Conservation (phyloP, 257 asterid species). For the Salvia rosmarinus region DNA sequence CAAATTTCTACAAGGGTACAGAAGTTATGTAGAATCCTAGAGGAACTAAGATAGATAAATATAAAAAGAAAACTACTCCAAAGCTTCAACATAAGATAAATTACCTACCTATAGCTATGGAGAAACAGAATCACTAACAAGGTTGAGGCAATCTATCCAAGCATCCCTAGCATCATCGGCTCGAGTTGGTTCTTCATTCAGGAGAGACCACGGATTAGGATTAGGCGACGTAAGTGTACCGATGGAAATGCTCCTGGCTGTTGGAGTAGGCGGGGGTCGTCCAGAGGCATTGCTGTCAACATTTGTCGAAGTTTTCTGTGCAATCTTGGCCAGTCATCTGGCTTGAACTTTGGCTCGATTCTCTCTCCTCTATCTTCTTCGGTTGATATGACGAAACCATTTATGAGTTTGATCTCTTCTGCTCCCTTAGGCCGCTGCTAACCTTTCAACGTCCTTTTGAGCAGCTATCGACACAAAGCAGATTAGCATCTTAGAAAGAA, state of each 20-base stretch:
- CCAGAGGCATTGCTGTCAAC: slow-evolving; percentile 90
- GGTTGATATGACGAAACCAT: slow-evolving; percentile 75
- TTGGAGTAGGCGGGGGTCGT: slow-evolving; percentile 89
- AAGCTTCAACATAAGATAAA: background rate
- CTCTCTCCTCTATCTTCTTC: slow-evolving; percentile 80
- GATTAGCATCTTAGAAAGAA: background rate
- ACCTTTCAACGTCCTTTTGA: slow-evolving; percentile 72
- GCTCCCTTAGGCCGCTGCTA: slow-evolving; percentile 81
- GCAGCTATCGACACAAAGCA: slow-evolving; percentile 50
- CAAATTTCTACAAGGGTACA: background rate
- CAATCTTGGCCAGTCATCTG: slow-evolving; percentile 81
- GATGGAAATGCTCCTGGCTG: slow-evolving; percentile 86
- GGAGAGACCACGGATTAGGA: slow-evolving; percentile 88
- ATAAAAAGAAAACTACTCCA: background rate
- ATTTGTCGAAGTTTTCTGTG: slow-evolving; percentile 85
- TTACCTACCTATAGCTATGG: background rate
- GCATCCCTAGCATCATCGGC: background rate
- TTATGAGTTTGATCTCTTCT: slow-evolving; percentile 81
- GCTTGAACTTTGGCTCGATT: slow-evolving; percentile 73
- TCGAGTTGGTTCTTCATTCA: slow-evolving; percentile 21
- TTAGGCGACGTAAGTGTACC: slow-evolving; percentile 80
- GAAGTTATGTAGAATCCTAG: background rate
- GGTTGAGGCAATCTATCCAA: background rate
- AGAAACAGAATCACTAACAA: slow-evolving; percentile 25
- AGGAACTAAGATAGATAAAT: background rate